phyloP scores from a whole-genome alignment of 2,329 filamentous ascomycete genomes.

The Corniculantispora saksenae region DNA sequence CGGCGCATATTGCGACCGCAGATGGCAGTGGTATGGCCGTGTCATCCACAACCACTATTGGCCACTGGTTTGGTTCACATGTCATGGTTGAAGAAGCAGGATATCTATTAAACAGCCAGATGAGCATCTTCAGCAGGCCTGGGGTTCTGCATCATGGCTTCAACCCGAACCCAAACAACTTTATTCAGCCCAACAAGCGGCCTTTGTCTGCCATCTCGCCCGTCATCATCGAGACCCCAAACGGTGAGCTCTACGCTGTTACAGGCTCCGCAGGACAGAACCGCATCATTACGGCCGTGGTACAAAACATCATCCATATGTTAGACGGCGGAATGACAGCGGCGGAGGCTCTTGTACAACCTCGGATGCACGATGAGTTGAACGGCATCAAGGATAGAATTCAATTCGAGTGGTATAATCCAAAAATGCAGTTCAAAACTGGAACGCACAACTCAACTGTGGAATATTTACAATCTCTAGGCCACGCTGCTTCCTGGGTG shows the following conservation, averaged over 20 bases:
- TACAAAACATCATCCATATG: conserved; percentile 72
- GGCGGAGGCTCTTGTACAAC: conserved; percentile 61
- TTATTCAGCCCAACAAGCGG: conserved; percentile 76
- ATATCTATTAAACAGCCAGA: conserved; percentile 54
- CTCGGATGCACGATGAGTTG: conserved; percentile 82
- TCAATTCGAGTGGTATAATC: too few species aligned
- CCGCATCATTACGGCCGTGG: conserved; percentile 78
- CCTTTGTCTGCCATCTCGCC: conserved; percentile 83
- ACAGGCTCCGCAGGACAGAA: conserved; percentile 80
- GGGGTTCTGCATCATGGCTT: conserved; percentile 75
- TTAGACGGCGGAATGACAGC: conserved; percentile 65
- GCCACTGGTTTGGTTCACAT: conserved; percentile 79
- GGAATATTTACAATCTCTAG: too few species aligned
- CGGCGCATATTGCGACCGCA: conserved; percentile 70
- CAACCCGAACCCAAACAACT: conserved; percentile 77
- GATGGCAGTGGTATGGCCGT: conserved; percentile 75
- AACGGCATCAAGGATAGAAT: too few species aligned
- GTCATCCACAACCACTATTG: conserved; percentile 83
- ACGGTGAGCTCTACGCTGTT: conserved; percentile 65
- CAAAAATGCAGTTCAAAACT: conserved; percentile 61
- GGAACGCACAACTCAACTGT: too few species aligned
- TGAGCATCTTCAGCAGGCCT: conserved; percentile 86
- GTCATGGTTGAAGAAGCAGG: conserved; percentile 56
- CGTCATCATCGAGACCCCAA: conserved; percentile 66
- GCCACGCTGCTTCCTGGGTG: conserved; percentile 74